Base-by-base conservation (phyloP, 305 asterid genomes). In the Coffea humblotiana region DNA sequence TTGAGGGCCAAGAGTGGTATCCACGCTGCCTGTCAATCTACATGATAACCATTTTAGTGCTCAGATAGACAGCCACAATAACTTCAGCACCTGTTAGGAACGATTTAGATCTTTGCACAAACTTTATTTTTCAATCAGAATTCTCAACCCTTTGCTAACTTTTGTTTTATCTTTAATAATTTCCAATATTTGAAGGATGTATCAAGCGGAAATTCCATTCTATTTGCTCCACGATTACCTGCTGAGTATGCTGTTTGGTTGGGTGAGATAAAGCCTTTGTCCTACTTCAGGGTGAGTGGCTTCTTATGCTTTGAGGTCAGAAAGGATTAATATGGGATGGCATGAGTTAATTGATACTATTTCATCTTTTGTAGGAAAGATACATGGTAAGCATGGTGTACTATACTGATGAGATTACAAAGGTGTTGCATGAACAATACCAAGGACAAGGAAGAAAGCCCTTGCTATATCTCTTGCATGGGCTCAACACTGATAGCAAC, bases 231-330 rank as follows among this genome's bases (percentile, higher is more conserved):
- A 3, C 90, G 98, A 83, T 86, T 95, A 81, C 97, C 97, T 68
- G 84, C 90, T 85, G 95, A 90, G 1, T 95, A 95, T 88, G 97
- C 97, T 58, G 90, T 93, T 85, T 95, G 99, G 99, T 79, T 90
- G 93, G 98, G 99, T 77, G 89, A 93, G 85, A 93, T 95, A 86
- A 92, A 93, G 90, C 88, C 94, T 49, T 52, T 83, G 71, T 80
- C 97, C 83, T 85, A 90, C 90, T 93, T 90, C 91, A 92, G 92
- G 98, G 97, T 93, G 80, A 87, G 58, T 81, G 54, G 73, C 71
- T 49, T 64, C 65, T 83, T 48, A 51, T 68, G 35, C 71, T 10
- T 51, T 29, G 63, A 63, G 48, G 65, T 40, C 63, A 47, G 27
- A 7, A 74, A 15, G 66, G n/a, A 72, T 35, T 61, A 37, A 56